Conservation (phyloP, 140 eudicot species). For the Flaveria floridana region DNA sequence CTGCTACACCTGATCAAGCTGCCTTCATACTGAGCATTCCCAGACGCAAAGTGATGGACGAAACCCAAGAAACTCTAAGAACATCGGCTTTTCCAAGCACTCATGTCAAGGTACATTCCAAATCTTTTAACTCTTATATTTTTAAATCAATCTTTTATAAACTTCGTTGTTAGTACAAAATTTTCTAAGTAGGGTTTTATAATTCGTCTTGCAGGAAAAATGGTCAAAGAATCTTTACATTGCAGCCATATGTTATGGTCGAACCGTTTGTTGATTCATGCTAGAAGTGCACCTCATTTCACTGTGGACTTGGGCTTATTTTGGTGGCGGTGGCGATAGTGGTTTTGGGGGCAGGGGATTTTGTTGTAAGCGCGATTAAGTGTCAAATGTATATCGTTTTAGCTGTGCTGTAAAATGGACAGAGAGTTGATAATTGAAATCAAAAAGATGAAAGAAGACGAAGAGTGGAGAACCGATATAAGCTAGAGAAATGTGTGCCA, state of each 20-base stretch:
- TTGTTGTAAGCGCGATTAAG: conserved; percentile 17
- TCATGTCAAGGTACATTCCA: conserved; percentile 67
- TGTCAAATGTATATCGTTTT: conserved; percentile 26
- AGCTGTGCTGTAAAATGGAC: conserved; percentile 34
- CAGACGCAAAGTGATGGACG: conserved; percentile 71
- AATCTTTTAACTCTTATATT: neutral
- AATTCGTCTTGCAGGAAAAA: conserved; percentile 52
- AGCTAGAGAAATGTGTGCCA: conserved; percentile 26
- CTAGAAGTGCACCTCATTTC: conserved; percentile 8
- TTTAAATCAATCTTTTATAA: neutral
- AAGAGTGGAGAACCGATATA: neutral
- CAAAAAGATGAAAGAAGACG: conserved; percentile 1
- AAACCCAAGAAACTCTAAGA: conserved; percentile 90
- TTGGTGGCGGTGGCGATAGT: neutral
- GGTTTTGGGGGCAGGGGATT: neutral
- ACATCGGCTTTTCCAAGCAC: conserved; percentile 94
- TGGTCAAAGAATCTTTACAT: conserved; percentile 86
- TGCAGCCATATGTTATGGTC: conserved; percentile 77
- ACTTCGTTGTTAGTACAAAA: neutral
- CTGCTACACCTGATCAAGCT: conserved; percentile 93
- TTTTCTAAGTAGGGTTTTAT: neutral
- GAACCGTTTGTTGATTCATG: conserved; percentile 59
- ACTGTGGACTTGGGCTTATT: conserved; percentile 13
- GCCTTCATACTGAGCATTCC: conserved; percentile 85
- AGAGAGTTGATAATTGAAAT: conserved; percentile 21